A percentile compares a stretch with the other conserved stretches of the same genome.
Conservation (phyloP, 2,329 filamentous ascomycete genomes). For the Emydomyces testavorans region DNA sequence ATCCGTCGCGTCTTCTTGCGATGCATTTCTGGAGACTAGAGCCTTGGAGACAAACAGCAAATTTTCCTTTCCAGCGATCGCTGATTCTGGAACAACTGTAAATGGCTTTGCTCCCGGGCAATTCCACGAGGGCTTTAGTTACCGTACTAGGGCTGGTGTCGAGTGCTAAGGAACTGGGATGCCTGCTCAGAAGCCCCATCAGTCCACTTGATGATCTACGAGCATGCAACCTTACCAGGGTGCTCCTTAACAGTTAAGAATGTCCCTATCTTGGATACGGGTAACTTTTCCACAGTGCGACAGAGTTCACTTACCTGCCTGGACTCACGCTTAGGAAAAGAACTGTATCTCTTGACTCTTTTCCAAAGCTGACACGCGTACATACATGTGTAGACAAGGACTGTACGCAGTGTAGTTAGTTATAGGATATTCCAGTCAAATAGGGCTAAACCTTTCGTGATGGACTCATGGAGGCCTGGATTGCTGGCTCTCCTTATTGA, state of each 20-base stretch:
- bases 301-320: no score
- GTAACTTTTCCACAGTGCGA: no score
- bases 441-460: neutral
- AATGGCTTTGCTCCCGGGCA: neutral
- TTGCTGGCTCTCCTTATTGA: neutral
- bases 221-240: slow-evolving; percentile 9
- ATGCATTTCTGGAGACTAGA: no score
- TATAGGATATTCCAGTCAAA: neutral
- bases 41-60: no score
- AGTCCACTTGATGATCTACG: slow-evolving; percentile 1
- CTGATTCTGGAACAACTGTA: neutral
- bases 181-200: neutral
- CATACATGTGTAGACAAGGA: no score
- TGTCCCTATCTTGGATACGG: neutral
- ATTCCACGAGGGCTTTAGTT: neutral
- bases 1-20: no score
- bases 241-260: no score
- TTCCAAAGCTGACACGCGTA: no score
- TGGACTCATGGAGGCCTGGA: neutral
- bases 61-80: neutral
- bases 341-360: no score
- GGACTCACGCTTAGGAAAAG: no score
- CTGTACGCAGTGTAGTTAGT: no score
- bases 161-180: no score
- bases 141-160: neutral